These are phyloP conservation scores for Hawksworthiomyces lignivorus DNA, from an alignment of 2,329 filamentous ascomycete species.

Conservation along the genomic window DNA sequence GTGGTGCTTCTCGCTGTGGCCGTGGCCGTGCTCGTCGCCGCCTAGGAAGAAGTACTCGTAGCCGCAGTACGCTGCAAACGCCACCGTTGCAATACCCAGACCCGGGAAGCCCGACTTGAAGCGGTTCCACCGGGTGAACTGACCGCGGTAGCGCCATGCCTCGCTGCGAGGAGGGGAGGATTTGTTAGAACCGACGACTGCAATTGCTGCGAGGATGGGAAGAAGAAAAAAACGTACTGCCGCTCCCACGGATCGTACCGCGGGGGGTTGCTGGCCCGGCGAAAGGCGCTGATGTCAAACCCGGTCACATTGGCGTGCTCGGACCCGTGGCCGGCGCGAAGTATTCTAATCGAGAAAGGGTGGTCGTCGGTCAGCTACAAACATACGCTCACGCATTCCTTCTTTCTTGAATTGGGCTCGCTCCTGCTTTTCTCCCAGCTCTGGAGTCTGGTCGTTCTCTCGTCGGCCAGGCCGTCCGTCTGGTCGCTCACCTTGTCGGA, in stretches of 20 bases:
- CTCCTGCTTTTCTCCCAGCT: background rate
- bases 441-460: background rate
- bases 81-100: slow-evolving; percentile 83
- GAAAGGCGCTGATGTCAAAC: slow-evolving; percentile 80
- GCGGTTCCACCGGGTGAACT: slow-evolving; percentile 81
- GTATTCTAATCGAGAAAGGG: slow-evolving; percentile 32
- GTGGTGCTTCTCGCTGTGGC: slow-evolving; percentile 50
- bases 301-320: slow-evolving; percentile 81
- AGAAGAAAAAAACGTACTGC: slow-evolving; percentile 38
- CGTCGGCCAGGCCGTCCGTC: too few relatives aligned
- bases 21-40: slow-evolving; percentile 53
- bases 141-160: slow-evolving; percentile 87
- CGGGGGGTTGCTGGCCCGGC: slow-evolving; percentile 56
- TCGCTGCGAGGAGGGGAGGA: slow-evolving; percentile 58
- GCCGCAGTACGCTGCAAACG: slow-evolving; percentile 81
- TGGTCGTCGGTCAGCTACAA: too few relatives aligned
- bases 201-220: too few relatives aligned
- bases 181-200: too few relatives aligned
- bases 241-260: slow-evolving; percentile 61
- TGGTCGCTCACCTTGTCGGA: slow-evolving; percentile 29
- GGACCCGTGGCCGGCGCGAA: slow-evolving; percentile 42
- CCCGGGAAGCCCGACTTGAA: slow-evolving; percentile 84
- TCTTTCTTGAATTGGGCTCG: too few relatives aligned
- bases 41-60: slow-evolving; percentile 85
- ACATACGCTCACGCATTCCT: too few relatives aligned